Evolutionary conservation across 768 basidiomycete species (phyloP), one percentile per base, ranked within the genome.

Genomic region (Artomyces pyxidatus): DNA sequence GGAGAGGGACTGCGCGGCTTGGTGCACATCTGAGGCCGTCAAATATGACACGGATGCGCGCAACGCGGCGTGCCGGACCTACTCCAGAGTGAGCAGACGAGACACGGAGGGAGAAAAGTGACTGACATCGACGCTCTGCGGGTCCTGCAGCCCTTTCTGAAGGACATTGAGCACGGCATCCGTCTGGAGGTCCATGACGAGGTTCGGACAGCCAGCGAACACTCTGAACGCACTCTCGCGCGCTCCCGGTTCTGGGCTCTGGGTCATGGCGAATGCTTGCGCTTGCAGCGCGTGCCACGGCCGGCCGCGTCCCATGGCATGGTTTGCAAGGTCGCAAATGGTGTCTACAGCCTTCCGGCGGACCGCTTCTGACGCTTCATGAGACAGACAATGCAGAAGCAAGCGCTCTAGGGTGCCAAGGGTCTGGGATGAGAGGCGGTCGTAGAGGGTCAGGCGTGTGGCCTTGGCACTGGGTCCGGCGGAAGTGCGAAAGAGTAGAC

Each of bases 261-360:
- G 73, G 0, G 76, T 72, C 83, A 88, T 85, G 40, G 65, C 71
- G 58, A 89, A 89, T 0, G 74, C 72, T 47, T 83, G 83, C 0
- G 76, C 77, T 59, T 89, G 88, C 1, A 90, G 69, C 2, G 82
- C 83, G 59, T 88, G 86, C 88, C 88, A 91, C 2, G 86, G 87
- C 8, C 85, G 65, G 1, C 88, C 88, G 2, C 86, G 74, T 14
- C 64, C 61, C 83, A 90, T 87, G 10, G 78, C 77, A 50, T 85
- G 78, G 48, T 83, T 83, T 6, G 88, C 83, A 25, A 90, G 67
- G 57, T 90, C 88, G 51, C 78, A 80, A 21, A 85, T 73, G 2
- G 87, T 85, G 58, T 90, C 87, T 12, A 85, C 83, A 3, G 78
- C 71, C 63, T 85, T 87, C 16, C 77, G 73, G 14, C 86, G 71